Conservation (phyloP, 306 rosid species). For the Rosa persica region DNA sequence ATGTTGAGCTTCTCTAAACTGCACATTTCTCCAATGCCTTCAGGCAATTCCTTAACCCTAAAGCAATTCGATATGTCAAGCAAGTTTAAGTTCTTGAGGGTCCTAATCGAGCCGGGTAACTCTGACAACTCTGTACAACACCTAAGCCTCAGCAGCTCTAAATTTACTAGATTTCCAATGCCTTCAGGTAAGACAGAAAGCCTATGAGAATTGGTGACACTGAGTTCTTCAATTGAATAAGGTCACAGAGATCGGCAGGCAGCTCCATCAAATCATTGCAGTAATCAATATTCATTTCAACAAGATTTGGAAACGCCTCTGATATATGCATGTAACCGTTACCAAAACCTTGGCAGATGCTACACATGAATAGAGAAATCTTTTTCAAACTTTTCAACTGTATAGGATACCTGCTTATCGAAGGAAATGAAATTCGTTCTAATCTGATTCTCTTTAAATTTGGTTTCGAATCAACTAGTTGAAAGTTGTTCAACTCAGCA, state of each 20-base stretch:
- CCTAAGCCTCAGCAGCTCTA: constrained; percentile 48
- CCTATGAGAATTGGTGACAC: constrained; percentile 57
- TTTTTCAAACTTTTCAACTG: constrained; percentile 46
- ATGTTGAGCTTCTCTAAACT: constrained; percentile 36
- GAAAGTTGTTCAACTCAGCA: constrained; percentile 36
- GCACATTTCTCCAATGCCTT: constrained; percentile 39
- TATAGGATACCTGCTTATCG: constrained; percentile 22
- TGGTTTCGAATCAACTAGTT: constrained; percentile 29
- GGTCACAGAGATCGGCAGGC: constrained; percentile 41
- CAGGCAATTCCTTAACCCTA: constrained; percentile 42
- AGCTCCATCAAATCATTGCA: constrained; percentile 49
- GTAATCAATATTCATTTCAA: constrained; percentile 57
- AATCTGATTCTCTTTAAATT: constrained; percentile 49
- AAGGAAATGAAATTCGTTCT: constrained; percentile 51
- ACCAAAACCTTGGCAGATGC: constrained; percentile 39
- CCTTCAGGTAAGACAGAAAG: constrained; percentile 43
- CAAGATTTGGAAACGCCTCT: constrained; percentile 43
- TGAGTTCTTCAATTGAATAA: constrained; percentile 40
- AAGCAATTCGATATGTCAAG: constrained; percentile 54
- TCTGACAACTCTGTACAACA: constrained; percentile 40
- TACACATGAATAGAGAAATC: constrained; percentile 61
- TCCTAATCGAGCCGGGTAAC: constrained; percentile 41
- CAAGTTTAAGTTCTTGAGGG: constrained; percentile 27
- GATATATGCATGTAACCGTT: constrained; percentile 27
- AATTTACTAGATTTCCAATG: constrained; percentile 37